Base-by-base conservation (phyloP, 2,329 filamentous ascomycete genomes). In the Fonsecaea pedrosoi region DNA sequence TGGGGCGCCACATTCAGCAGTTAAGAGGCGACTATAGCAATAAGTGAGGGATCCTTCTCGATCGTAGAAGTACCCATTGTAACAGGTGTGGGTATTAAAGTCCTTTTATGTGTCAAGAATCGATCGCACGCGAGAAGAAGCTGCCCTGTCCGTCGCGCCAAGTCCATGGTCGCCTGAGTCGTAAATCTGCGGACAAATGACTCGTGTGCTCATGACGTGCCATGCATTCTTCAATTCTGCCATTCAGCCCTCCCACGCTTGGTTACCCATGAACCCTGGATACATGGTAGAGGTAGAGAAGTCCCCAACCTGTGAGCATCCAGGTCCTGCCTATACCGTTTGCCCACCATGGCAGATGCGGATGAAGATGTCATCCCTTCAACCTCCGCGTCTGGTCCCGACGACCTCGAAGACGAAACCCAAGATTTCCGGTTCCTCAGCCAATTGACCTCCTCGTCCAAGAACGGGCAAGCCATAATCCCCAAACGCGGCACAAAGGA, bases 401-500 rank as follows among this genome's bases (percentile, higher is more conserved):
- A 87, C 56, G 87, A 88, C 69, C 84, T 89, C 61, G 90, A 90
- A 48, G 94, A 97, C 73, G 91, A 94, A 77, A 87, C 89, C 1
- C 92, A 94, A 74, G 94, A 98, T 80, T 97, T 94, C 78, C 89
- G 91, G 70, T 89, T 94, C 69, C 89, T 90, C 48, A 82, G 82
- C 68, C 82, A 82, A 66, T 76, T 89, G 70, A 84, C 82, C 77
- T 84, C 82, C 37, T 18, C 78, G 53, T 72, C 77, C 56, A 77
- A 78, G 45, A 68, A 73, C 32, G 72, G 74, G 34, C 73, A 78
- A 65, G 69, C 77, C 15, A 73, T 88, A 73, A 85, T 94, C 10
- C 92, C 96, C 40, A 93, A 94, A 71, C 92, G 93, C 70, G 95
- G 95, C 68, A 93, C 96, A 77, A 99, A 99, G 79, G 95, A 99